phyloP scores from a whole-genome alignment of 495 filamentous ascomycete genomes.

The Trichoderma parareesei region DNA sequence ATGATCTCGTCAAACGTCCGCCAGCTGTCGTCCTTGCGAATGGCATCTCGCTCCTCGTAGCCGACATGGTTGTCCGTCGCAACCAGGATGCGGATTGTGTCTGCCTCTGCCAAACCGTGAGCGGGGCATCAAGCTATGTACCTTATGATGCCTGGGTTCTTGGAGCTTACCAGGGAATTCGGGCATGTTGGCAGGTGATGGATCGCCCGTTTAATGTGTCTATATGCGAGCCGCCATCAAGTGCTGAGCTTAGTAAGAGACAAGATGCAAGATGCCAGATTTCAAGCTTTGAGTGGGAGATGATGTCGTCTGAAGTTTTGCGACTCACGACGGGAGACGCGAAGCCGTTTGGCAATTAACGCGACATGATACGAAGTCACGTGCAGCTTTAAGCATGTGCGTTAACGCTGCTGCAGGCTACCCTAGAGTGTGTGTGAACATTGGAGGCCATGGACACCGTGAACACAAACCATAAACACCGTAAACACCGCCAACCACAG shows the following conservation, averaged over 20 bases:
- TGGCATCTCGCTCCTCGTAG: constrained; percentile 85
- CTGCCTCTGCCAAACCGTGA: constrained; percentile 44
- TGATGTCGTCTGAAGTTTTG: neutral
- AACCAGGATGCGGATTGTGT: constrained; percentile 91
- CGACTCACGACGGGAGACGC: constrained; percentile 1
- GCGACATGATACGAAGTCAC: constrained; percentile 8
- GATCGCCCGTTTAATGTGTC: neutral
- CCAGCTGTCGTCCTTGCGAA: constrained; percentile 95
- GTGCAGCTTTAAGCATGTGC: neutral
- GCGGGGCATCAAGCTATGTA: constrained; percentile 2
- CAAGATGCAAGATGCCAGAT: neutral
- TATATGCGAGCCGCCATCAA: neutral
- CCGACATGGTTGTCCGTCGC: constrained; percentile 97
- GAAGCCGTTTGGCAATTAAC: neutral
- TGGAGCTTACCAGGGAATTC: constrained; percentile 1
- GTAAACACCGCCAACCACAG: too few relatives aligned
- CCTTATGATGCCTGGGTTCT: neutral
- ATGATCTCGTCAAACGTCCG: constrained; percentile 93
- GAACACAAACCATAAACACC: too few relatives aligned
- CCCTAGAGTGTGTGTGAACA: neutral
- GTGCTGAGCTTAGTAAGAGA: neutral
- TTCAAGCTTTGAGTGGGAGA: neutral
- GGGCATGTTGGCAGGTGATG: neutral
- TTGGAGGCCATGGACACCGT: too few relatives aligned
- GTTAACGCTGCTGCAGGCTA: neutral